phyloP scores from a whole-genome alignment of 768 basidiomycete species.

The Auricularia sp. region DNA sequence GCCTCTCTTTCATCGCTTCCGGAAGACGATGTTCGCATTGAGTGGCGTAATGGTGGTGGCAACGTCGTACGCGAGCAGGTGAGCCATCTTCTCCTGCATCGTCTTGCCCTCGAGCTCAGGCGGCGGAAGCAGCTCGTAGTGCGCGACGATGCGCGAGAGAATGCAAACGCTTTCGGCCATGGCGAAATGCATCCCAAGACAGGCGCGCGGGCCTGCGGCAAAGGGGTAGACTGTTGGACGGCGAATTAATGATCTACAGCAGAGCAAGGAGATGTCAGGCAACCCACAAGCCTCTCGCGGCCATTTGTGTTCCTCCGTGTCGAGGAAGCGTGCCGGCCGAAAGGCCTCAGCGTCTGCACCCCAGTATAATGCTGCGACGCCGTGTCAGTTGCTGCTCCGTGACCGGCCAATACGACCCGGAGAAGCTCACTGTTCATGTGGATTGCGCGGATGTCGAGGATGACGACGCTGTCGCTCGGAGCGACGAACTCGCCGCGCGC shows the following conservation, averaged over 20 bases:
- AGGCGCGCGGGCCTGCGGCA: conserved; percentile 33
- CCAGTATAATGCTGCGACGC: conserved; percentile 35
- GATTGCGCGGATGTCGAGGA: conserved; percentile 32
- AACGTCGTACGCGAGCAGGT: conserved; percentile 27
- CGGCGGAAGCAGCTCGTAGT: conserved; percentile 32
- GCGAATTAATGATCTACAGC: too few relatives aligned
- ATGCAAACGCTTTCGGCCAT: conserved; percentile 31
- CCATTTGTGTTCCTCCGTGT: conserved; percentile 39
- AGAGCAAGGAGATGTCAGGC: background rate
- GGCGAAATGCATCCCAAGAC: conserved; percentile 42
- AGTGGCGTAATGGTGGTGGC: conserved; percentile 26
- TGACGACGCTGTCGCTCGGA: conserved; percentile 28
- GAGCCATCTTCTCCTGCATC: conserved; percentile 23
- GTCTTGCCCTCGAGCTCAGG: conserved; percentile 21
- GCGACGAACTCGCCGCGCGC: conserved; percentile 26
- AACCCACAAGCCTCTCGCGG: conserved; percentile 40
- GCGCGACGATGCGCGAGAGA: conserved; percentile 32
- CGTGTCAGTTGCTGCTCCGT: background rate
- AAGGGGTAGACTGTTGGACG: conserved; percentile 32
- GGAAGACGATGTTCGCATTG: conserved; percentile 17
- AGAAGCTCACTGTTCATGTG: conserved; percentile 35
- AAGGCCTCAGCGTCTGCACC: conserved; percentile 35
- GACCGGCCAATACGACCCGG: background rate
- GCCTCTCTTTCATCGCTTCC: conserved; percentile 5
- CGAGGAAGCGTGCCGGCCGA: conserved; percentile 41